phyloP scores from a whole-genome alignment of 805 yeast genomes.

The Debaryomyces castellii region DNA sequence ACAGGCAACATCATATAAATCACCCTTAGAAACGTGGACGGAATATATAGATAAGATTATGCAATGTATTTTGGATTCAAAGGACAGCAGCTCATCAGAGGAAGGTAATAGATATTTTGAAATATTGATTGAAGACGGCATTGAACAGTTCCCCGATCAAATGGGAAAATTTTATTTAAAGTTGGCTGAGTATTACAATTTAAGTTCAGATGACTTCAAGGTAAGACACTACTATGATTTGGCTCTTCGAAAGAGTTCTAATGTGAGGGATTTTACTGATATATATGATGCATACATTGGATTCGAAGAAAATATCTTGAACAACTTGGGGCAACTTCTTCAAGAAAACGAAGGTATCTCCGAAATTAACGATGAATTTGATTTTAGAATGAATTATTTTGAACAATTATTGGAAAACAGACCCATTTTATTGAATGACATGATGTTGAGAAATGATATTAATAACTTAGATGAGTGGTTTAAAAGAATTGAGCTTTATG shows the following conservation, averaged over 20 bases:
- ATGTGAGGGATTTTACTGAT: slow-evolving; percentile 60
- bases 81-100: slow-evolving; percentile 7
- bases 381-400: slow-evolving; percentile 45
- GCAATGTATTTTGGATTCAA: background rate
- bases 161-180: slow-evolving; percentile 46
- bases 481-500: slow-evolving; percentile 50
- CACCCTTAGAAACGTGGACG: slow-evolving; percentile 49
- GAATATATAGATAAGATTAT: slow-evolving; percentile 45
- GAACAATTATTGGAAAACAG: slow-evolving; percentile 59
- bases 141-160: slow-evolving; percentile 56
- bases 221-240: slow-evolving; percentile 42
- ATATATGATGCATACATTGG: slow-evolving; percentile 65
- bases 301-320: slow-evolving; percentile 53
- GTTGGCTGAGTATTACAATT: slow-evolving; percentile 48
- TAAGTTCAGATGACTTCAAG: slow-evolving; percentile 25
- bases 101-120: slow-evolving; percentile 21
- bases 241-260: slow-evolving; percentile 45
- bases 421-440: slow-evolving; percentile 61
- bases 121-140: slow-evolving; percentile 14
- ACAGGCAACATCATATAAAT: slow-evolving; percentile 29
- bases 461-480: slow-evolving; percentile 71
- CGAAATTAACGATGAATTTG: slow-evolving; percentile 27
- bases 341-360: slow-evolving; percentile 10
- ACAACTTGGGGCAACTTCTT: slow-evolving; percentile 13
- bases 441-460: slow-evolving; percentile 58